A percentile compares a stretch with the other conserved stretches of the same genome.
These are phyloP conservation scores for Prunus davidiana DNA, from an alignment of 306 rosid species.

Conservation along the genomic window DNA sequence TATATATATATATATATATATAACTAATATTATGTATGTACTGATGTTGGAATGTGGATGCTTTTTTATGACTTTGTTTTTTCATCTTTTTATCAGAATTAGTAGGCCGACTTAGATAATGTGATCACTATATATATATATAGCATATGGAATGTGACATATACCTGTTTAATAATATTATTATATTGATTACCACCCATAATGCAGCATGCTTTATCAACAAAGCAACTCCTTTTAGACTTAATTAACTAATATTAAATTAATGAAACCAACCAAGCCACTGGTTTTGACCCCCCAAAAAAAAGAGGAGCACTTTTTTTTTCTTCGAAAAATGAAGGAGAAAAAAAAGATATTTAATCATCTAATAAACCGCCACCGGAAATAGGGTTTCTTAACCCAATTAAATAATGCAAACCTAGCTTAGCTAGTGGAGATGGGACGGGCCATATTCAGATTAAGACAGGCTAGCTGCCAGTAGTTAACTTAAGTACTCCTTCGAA, in stretches of 20 bases:
- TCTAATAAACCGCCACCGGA: too few species aligned
- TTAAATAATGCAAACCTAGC: too few species aligned
- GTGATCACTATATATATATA: too few species aligned
- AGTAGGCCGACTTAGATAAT: background rate
- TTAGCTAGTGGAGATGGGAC: too few species aligned
- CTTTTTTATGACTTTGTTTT: background rate
- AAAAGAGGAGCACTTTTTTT: too few species aligned
- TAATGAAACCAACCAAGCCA: background rate
- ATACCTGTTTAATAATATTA: conserved; percentile 1
- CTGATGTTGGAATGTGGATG: too few species aligned
- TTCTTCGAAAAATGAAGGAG: background rate
- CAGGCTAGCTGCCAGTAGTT: too few species aligned
- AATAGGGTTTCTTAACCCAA: too few species aligned
- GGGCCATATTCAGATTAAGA: too few species aligned
- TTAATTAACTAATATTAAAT: background rate
- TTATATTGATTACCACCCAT: conserved; percentile 34
- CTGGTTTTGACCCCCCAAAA: background rate
- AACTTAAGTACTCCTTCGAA: too few species aligned
- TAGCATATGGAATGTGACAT: background rate
- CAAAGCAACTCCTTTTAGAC: background rate
- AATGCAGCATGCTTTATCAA: conserved; percentile 32
- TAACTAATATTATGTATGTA: too few species aligned
- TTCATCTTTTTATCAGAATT: background rate
- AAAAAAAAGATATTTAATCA: background rate
- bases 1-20: too few species aligned